phyloP scores from a whole-genome alignment of 192 early-diverging fungal species.

The Coemansia sp. region DNA sequence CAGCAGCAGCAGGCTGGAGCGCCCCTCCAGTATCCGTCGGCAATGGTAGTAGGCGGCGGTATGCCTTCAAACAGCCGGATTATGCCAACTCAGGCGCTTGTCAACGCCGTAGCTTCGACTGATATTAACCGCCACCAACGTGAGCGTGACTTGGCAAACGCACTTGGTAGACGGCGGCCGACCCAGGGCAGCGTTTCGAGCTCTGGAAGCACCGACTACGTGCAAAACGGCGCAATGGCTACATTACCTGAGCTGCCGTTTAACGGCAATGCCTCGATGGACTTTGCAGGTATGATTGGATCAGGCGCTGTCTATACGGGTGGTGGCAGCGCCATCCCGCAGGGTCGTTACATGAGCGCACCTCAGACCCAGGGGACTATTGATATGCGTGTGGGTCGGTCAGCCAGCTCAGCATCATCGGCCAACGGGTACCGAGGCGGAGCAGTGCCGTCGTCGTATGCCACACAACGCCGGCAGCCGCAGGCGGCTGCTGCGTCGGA shows the following conservation, averaged over 20 bases:
- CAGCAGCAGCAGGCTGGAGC: background rate
- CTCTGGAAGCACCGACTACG: constrained; percentile 5
- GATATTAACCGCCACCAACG: constrained; percentile 42
- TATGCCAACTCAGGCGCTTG: constrained; percentile 33
- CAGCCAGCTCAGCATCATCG: constrained; percentile 42
- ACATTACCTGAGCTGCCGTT: constrained; percentile 27
- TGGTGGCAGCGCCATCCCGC: constrained; percentile 4
- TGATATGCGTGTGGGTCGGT: constrained; percentile 42
- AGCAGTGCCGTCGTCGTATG: constrained; percentile 9
- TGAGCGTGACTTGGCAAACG: constrained; percentile 46
- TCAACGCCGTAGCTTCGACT: constrained; percentile 35
- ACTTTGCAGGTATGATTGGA: constrained; percentile 5
- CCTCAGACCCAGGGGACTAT: constrained; percentile 13
- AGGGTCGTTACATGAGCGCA: constrained; percentile 24
- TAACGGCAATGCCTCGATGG: constrained; percentile 33
- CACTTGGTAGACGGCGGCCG: constrained; percentile 40
- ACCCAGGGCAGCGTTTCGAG: constrained; percentile 21
- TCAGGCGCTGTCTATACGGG: background rate
- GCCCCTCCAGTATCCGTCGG: constrained; percentile 31
- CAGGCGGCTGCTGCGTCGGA: constrained; percentile 16
- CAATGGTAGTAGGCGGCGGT: constrained; percentile 51
- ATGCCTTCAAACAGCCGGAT: constrained; percentile 41
- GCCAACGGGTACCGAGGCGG: constrained; percentile 35
- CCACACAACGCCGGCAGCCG: constrained; percentile 36
- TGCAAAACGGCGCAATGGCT: background rate